Conservation (phyloP, 345 rosid species). For the Pistacia atlantica region DNA sequence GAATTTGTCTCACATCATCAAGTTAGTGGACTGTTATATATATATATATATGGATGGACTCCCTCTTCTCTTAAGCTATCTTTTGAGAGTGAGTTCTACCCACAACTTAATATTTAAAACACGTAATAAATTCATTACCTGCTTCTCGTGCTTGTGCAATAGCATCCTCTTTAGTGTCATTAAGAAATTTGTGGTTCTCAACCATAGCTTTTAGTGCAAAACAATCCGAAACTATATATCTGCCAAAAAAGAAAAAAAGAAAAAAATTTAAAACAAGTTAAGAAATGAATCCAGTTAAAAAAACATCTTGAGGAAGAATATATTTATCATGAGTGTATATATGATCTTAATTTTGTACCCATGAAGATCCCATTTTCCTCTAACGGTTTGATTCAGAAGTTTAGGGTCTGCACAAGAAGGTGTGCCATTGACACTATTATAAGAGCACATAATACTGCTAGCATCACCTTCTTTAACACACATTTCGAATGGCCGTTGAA, state of each 20-base stretch:
- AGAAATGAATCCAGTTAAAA: neutral
- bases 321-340: neutral
- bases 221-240: slow-evolving; percentile 61
- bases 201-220: slow-evolving; percentile 50
- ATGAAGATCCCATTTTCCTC: neutral
- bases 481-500: slow-evolving; percentile 47
- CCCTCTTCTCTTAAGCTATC: too few relatives aligned
- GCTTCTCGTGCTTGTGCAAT: slow-evolving; percentile 56
- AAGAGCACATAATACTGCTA: slow-evolving; percentile 54
- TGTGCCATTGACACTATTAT: slow-evolving; percentile 54
- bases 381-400: neutral
- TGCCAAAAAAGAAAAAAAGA: slow-evolving; percentile 2
- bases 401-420: slow-evolving; percentile 59
- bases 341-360: neutral
- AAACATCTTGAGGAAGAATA: neutral
- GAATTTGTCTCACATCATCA: too few relatives aligned
- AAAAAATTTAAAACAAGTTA: too few relatives aligned
- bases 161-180: slow-evolving; percentile 52
- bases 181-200: slow-evolving; percentile 37
- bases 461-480: slow-evolving; percentile 48
- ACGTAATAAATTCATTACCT: slow-evolving; percentile 23
- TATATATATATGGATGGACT: too few relatives aligned
- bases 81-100: too few relatives aligned
- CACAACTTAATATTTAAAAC: too few relatives aligned
- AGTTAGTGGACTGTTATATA: too few relatives aligned